Evolutionary conservation across 345 rosid genomes (phyloP).

Genomic region (Barbarea vulgaris): DNA sequence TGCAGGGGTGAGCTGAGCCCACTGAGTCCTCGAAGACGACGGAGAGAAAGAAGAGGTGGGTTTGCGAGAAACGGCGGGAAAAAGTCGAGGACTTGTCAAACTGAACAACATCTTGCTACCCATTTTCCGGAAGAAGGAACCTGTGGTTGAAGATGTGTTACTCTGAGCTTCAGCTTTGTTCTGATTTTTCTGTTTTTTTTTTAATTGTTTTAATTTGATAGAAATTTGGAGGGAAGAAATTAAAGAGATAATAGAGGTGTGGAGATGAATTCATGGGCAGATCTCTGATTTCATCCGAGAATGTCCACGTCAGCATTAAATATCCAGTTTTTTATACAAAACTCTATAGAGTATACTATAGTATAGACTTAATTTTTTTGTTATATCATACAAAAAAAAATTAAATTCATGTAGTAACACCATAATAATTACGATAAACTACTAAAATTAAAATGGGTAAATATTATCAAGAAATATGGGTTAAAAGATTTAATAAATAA

Average conservation of each 20-base stretch:
- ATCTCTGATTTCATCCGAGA: conserved; percentile 22
- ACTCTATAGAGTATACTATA: not conserved
- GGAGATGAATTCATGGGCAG: conserved; percentile 61
- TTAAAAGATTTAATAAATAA: not conserved
- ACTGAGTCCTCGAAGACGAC: conserved; percentile 5
- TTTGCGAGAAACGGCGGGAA: conserved; percentile 30
- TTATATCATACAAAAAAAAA: not conserved
- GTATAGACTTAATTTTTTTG: not conserved
- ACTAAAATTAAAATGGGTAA: not conserved
- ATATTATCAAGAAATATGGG: not conserved
- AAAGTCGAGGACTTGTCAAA: conserved; percentile 35
- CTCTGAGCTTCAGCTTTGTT: conserved; percentile 32
- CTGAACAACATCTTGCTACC: conserved; percentile 38
- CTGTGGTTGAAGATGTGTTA: conserved; percentile 26
- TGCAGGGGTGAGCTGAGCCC: conserved; percentile 1
- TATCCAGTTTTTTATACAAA: not conserved
- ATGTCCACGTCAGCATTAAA: conserved; percentile 51
- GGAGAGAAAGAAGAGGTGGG: conserved; percentile 19
- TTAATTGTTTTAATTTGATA: not conserved
- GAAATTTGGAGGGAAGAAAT: conserved; percentile 51
- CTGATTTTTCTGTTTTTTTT: conserved; percentile 4
- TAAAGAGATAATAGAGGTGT: conserved; percentile 46
- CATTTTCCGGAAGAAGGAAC: conserved; percentile 24
- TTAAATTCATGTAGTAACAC: not conserved
- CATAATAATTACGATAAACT: not conserved